A percentile compares a stretch with the other conserved stretches of the same genome.
Conservation (phyloP, 805 yeast species). For the Naumovozyma dairenensis region DNA sequence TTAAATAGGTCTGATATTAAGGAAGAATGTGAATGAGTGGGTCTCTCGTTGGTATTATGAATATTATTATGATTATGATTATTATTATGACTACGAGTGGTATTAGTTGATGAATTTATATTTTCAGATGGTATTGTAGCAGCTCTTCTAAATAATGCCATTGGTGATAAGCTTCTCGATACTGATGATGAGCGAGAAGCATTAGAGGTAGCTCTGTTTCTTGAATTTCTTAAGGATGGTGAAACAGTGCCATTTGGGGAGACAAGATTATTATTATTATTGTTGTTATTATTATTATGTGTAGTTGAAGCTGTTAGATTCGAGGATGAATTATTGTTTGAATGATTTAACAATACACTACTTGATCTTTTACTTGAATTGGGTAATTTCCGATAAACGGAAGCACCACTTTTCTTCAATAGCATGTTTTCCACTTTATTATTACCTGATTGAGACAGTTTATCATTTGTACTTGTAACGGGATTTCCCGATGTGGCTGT, state of each 20-base stretch:
- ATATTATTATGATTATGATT: neutral
- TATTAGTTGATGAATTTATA: too few species aligned
- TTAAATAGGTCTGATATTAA: slow-evolving; percentile 22
- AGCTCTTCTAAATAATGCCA: slow-evolving; percentile 21
- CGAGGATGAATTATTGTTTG: neutral
- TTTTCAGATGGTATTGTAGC: slow-evolving; percentile 13
- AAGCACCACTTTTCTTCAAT: slow-evolving; percentile 12
- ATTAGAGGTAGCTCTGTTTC: slow-evolving; percentile 4
- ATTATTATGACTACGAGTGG: neutral
- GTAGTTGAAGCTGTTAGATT: neutral
- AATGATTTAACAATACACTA: neutral
- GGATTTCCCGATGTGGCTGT: neutral
- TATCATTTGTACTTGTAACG: neutral
- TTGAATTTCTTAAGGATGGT: neutral
- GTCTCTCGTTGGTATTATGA: neutral
- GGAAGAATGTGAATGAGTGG: slow-evolving; percentile 4
- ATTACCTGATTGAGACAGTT: neutral
- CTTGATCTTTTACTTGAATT: slow-evolving; percentile 1
- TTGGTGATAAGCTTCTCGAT: slow-evolving; percentile 22
- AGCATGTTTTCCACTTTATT: slow-evolving; percentile 3
- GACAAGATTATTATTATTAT: too few species aligned
- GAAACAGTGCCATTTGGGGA: neutral
- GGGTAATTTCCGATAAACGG: too few species aligned
- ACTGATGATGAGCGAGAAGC: slow-evolving; percentile 2
- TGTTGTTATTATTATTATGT: too few species aligned